These are phyloP conservation scores for Botrytis squamosa DNA, from an alignment of 2,329 filamentous ascomycete species.

Conservation along the genomic window DNA sequence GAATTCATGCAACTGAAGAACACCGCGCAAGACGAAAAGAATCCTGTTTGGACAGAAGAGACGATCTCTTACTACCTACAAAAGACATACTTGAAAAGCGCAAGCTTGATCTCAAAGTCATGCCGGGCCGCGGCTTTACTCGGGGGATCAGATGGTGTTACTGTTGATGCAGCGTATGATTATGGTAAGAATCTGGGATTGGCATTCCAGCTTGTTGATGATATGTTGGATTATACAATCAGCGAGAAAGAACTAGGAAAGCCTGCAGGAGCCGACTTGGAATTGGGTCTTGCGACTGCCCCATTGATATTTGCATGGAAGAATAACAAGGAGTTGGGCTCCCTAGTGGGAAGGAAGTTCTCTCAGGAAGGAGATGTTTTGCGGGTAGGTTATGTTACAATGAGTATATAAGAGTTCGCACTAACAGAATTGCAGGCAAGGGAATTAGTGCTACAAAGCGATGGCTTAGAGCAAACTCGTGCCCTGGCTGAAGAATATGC, in stretches of 20 bases:
- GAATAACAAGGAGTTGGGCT: constrained; percentile 77
- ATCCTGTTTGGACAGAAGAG: constrained; percentile 83
- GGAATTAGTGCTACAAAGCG: constrained; percentile 75
- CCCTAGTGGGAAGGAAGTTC: constrained; percentile 90
- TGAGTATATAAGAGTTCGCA: background rate
- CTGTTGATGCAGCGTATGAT: constrained; percentile 85
- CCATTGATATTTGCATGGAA: constrained; percentile 96
- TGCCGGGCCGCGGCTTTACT: constrained; percentile 87
- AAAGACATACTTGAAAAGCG: constrained; percentile 97
- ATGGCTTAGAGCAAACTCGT: constrained; percentile 89
- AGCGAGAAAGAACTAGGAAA: constrained; percentile 85
- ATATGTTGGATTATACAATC: constrained; percentile 95
- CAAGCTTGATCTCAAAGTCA: constrained; percentile 92
- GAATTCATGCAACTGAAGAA: constrained; percentile 99
- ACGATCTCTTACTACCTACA: constrained; percentile 91
- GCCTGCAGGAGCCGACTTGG: constrained; percentile 89
- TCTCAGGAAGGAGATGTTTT: constrained; percentile 77
- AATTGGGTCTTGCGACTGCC: constrained; percentile 89
- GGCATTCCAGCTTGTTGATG: constrained; percentile 96
- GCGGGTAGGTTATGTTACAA: constrained; percentile 59
- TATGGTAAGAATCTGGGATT: constrained; percentile 93
- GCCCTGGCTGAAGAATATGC: constrained; percentile 88
- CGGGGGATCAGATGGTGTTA: constrained; percentile 70
- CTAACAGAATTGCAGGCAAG: constrained; percentile 62
- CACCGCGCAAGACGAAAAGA: constrained; percentile 81